A percentile compares a stretch with the other conserved stretches of the same genome.
Conservation (phyloP, 202 grass and related monocot genomes). For the Panicum virgatum region DNA sequence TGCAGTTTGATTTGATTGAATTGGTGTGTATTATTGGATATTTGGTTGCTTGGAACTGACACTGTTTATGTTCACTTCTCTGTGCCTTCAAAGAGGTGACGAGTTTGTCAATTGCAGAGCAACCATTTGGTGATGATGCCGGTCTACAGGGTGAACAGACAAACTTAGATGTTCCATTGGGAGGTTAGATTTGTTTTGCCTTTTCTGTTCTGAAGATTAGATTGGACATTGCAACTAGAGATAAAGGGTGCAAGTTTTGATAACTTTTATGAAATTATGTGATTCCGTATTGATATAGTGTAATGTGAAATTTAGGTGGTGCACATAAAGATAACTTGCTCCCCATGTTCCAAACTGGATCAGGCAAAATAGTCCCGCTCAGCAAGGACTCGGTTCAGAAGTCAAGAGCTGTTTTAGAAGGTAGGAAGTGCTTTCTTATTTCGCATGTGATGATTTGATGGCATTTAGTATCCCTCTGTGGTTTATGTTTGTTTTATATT, state of each 20-base stretch:
- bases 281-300: constrained; percentile 7
- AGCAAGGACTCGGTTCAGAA: constrained; percentile 53
- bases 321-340: constrained; percentile 8
- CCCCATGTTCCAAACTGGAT: constrained; percentile 72
- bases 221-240: not conserved
- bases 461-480: not conserved
- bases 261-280: not conserved
- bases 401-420: constrained; percentile 60
- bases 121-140: constrained; percentile 16
- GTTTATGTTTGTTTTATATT: no score
- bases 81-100: not conserved
- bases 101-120: constrained; percentile 31
- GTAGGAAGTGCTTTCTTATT: constrained; percentile 42
- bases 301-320: constrained; percentile 40
- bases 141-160: not conserved
- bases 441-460: not conserved
- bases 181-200: constrained; percentile 40
- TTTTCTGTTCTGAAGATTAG: not conserved
- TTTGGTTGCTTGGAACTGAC: not conserved
- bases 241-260: not conserved
- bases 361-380: constrained; percentile 51
- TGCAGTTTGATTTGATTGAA: constrained; percentile 10
- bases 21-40: not conserved
- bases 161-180: constrained; percentile 18
- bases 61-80: not conserved